Base-by-base conservation (phyloP, 75 land plant species). In the Pinus albicaulis region DNA sequence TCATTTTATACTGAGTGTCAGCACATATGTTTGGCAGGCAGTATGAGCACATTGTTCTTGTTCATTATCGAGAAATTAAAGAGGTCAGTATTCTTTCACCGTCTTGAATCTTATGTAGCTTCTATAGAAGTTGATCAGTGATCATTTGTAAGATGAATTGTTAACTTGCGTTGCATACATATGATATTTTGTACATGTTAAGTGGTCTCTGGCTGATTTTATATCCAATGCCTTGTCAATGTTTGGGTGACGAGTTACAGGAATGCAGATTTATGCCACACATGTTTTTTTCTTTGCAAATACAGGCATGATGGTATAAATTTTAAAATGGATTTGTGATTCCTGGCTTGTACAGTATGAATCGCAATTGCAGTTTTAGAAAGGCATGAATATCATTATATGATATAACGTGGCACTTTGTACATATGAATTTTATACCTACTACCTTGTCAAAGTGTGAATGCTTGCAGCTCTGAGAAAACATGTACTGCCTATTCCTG, bases 21-120 rank as follows among this genome's bases (percentile, higher is more conserved):
- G 10, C 16, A 7, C 20, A 19, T 59, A 3, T 62, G 4, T 79
- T 8, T 59, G 76, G 22, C 88, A 89, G 91, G 88, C 79, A 81
- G 10, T 80, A 86, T 52, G 92, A 90, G 71, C 96, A 93, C 77
- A 93, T 93, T 75, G 98, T 95, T 64, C 91, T 95, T 78, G 98
- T 95, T 13, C 98, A 95, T 75, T 95, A 95, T 80, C 84, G 92
- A 76, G 93, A 95, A 80, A 91, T 95, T 28, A 89, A 89, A 56
- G 93, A 90, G 86, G 91, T 90, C 78, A 41, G 57, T 62, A 5
- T 36, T 38, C 68, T 59, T 59, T 59, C 20, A 10, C 14, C 36
- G 16, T 14, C 31, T 16, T 48, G 53, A 10, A 5, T 73, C n/a
- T 73, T 25, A 16, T 55, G 17, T 26, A 22, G 11, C 19, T 57